Evolutionary conservation across 495 filamentous ascomycete genomes (phyloP).

Genomic region (Aspergillus ellipticus): DNA sequence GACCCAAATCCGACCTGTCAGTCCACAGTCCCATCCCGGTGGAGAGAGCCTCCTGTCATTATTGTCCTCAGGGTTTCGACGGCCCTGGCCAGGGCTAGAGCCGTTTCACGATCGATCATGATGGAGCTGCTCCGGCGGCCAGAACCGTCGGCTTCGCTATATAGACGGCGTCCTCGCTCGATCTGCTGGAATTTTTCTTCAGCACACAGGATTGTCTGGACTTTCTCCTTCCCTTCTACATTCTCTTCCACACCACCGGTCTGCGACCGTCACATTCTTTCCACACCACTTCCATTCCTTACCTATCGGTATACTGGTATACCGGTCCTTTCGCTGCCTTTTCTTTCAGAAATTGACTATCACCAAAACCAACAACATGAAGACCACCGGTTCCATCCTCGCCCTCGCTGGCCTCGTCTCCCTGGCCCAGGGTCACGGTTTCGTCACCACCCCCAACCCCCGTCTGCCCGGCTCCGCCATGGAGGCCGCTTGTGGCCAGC

Average conservation of each 20-base stretch:
- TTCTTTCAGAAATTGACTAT: constrained; percentile 4
- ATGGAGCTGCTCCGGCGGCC: constrained; percentile 4
- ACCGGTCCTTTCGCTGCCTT: constrained; percentile 28
- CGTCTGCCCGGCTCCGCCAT: constrained; percentile 61
- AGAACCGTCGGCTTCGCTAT: neutral
- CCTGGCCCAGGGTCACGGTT: constrained; percentile 58
- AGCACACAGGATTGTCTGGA: constrained; percentile 20
- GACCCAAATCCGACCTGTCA: neutral
- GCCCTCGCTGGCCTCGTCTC: constrained; percentile 47
- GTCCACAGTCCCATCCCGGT: constrained; percentile 1
- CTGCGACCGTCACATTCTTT: constrained; percentile 34
- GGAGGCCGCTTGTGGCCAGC: constrained; percentile 56
- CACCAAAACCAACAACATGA: constrained; percentile 31
- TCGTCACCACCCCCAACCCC: constrained; percentile 53
- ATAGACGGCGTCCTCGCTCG: constrained; percentile 10
- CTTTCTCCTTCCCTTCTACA: constrained; percentile 20
- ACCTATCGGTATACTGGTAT: constrained; percentile 30
- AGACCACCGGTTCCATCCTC: constrained; percentile 28
- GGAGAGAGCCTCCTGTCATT: constrained; percentile 4
- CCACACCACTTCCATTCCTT: constrained; percentile 19
- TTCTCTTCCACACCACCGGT: constrained; percentile 27
- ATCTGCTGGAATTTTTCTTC: constrained; percentile 18
- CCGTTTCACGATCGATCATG: constrained; percentile 14
- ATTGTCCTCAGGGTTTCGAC: constrained; percentile 2
- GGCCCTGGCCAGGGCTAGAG: constrained; percentile 3